Conservation (phyloP, 2,329 filamentous ascomycete species). For the Beauveria brongniartii region DNA sequence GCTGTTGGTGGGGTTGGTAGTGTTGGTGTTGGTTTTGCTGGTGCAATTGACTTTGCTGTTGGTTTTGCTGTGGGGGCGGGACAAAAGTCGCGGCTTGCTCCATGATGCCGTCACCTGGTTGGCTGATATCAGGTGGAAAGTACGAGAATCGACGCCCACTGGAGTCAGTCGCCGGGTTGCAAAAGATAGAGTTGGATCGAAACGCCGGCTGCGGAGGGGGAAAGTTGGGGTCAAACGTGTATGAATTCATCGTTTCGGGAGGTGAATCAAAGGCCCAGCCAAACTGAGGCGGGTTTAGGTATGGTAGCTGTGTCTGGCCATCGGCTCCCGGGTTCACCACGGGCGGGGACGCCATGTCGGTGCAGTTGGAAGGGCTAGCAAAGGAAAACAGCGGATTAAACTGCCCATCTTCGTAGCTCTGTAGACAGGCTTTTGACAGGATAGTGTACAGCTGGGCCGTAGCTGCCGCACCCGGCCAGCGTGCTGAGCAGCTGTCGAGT, state of each 20-base stretch:
- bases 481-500: slow-evolving; percentile 69
- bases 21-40: slow-evolving; percentile 2
- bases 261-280: slow-evolving; percentile 50
- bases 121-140: slow-evolving; percentile 49
- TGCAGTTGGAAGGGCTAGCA: slow-evolving; percentile 25
- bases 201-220: slow-evolving; percentile 45
- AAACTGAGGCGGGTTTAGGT: slow-evolving; percentile 45
- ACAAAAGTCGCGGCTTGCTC: slow-evolving; percentile 7
- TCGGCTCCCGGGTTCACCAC: slow-evolving; percentile 16
- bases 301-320: slow-evolving; percentile 28
- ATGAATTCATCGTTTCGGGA: slow-evolving; percentile 43
- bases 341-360: slow-evolving; percentile 26
- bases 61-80: slow-evolving; percentile 2
- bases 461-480: slow-evolving; percentile 85
- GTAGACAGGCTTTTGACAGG: slow-evolving; percentile 76
- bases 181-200: slow-evolving; percentile 59
- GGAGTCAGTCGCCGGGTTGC: slow-evolving; percentile 46
- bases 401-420: slow-evolving; percentile 61
- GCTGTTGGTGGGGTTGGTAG: slow-evolving; percentile 9
- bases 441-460: slow-evolving; percentile 82
- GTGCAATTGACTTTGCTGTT: neutral
- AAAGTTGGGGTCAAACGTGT: slow-evolving; percentile 35
- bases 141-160: slow-evolving; percentile 54
- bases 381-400: slow-evolving; percentile 22
- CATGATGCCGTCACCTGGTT: slow-evolving; percentile 21